phyloP scores from a whole-genome alignment of 148 eudicot genomes.

The Rhododendron griersonianum region DNA sequence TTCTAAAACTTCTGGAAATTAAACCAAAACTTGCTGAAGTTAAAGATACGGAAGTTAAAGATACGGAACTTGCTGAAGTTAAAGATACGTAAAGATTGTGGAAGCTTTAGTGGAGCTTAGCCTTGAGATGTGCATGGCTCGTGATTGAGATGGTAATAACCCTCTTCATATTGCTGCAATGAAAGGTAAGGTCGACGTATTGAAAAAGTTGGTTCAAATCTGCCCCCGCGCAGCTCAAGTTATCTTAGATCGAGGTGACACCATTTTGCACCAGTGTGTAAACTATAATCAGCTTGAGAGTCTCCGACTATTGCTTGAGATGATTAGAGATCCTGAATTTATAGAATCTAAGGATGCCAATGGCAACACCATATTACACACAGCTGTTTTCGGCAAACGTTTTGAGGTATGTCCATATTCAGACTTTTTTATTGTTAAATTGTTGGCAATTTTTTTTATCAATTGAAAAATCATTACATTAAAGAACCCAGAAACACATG shows the following conservation, averaged over 20 bases:
- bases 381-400: slow-evolving; percentile 17
- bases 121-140: too few species aligned
- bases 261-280: slow-evolving; percentile 26
- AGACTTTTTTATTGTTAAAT: too few species aligned
- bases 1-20: neutral
- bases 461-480: too few species aligned
- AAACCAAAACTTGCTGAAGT: neutral
- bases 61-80: neutral
- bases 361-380: slow-evolving; percentile 29
- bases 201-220: slow-evolving; percentile 12
- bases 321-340: neutral
- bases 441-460: too few species aligned
- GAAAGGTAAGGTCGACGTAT: slow-evolving; percentile 16
- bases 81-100: too few species aligned
- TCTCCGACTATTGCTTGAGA: slow-evolving; percentile 5
- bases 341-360: neutral
- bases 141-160: slow-evolving; percentile 11
- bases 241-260: slow-evolving; percentile 9
- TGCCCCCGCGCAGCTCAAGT: slow-evolving; percentile 20
- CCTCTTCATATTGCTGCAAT: slow-evolving; percentile 36
- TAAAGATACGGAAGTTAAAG: neutral
- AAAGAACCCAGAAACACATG: too few species aligned
- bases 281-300: slow-evolving; percentile 12
- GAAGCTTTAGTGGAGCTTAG: too few species aligned
- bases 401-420: slow-evolving; percentile 9